phyloP scores from a whole-genome alignment of 805 yeast species.

The Cyberlindnera nakhonratchasimensis region DNA sequence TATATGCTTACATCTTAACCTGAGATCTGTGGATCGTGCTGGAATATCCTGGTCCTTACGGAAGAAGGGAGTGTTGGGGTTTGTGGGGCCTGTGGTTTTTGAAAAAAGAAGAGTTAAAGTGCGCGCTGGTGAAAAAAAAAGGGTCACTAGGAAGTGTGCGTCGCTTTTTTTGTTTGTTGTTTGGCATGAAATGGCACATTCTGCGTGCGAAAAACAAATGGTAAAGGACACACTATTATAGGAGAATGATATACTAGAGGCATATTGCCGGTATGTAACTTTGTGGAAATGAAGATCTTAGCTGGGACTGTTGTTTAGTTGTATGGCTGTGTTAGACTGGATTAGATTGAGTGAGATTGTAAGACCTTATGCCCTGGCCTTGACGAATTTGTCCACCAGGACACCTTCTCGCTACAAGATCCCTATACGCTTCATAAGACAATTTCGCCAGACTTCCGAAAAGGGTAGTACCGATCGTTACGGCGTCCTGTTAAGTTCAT shows the following conservation, averaged over 20 bases:
- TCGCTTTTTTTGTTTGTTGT: constrained; percentile 13
- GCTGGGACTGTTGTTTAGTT: too few species aligned
- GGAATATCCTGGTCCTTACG: constrained; percentile 9
- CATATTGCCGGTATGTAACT: not conserved
- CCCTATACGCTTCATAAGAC: too few species aligned
- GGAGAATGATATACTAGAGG: not conserved
- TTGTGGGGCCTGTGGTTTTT: constrained; percentile 4
- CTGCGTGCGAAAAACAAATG: constrained; percentile 12
- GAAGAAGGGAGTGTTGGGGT: constrained; percentile 4
- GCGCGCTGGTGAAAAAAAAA: constrained; percentile 12
- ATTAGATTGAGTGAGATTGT: too few species aligned
- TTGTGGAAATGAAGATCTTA: too few species aligned
- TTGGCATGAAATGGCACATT: constrained; percentile 5
- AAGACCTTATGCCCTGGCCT: too few species aligned
- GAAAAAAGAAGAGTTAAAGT: constrained; percentile 3
- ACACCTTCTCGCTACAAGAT: too few species aligned
- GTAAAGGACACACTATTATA: not conserved
- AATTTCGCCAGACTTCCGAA: not conserved
- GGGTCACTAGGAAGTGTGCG: constrained; percentile 9
- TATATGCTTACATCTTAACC: constrained; percentile 16
- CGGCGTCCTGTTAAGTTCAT: not conserved
- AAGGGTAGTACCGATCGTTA: not conserved
- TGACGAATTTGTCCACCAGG: too few species aligned
- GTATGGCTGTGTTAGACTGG: too few species aligned
- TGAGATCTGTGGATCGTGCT: constrained; percentile 15